Evolutionary conservation across 163 green algal genomes (phyloP).

Genomic region (Dunaliella salina): DNA sequence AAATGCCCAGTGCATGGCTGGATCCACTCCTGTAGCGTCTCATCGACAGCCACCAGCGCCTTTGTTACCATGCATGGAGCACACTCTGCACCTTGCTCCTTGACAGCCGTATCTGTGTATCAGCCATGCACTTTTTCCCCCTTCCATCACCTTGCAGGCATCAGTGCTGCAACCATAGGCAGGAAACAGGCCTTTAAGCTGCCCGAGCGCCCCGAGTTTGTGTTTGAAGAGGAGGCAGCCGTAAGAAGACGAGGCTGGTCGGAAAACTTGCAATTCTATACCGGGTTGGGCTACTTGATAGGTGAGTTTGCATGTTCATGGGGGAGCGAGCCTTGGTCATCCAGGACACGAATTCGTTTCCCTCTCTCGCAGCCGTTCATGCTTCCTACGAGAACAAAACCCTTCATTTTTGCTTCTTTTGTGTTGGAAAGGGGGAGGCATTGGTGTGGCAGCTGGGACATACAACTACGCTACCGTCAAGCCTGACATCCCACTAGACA

Average conservation of each 20-base stretch:
- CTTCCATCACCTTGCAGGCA: not conserved
- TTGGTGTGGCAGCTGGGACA: conserved; percentile 36
- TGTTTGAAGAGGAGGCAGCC: conserved; percentile 85
- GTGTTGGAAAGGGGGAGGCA: conserved; percentile 35
- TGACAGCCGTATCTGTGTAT: too few species aligned
- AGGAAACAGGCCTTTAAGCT: conserved; percentile 54
- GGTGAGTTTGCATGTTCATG: conserved; percentile 41
- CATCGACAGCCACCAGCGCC: too few species aligned
- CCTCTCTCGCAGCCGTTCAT: too few species aligned
- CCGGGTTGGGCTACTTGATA: conserved; percentile 79
- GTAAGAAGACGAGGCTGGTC: conserved; percentile 73
- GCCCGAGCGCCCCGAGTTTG: conserved; percentile 79
- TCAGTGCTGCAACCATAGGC: conserved; percentile 20
- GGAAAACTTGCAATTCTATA: conserved; percentile 94
- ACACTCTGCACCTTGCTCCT: too few species aligned
- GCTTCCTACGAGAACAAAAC: too few species aligned
- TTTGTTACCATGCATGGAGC: too few species aligned
- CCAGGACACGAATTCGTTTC: too few species aligned
- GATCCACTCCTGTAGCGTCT: too few species aligned
- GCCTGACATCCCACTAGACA: conserved; percentile 32
- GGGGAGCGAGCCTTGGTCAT: too few species aligned
- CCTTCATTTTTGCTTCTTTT: not conserved
- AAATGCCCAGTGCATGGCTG: too few species aligned
- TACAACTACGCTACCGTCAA: conserved; percentile 37
- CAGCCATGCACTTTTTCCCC: not conserved